These are phyloP conservation scores for Diutina ranongensis DNA, from an alignment of 1,139 yeast species.

Conservation along the genomic window DNA sequence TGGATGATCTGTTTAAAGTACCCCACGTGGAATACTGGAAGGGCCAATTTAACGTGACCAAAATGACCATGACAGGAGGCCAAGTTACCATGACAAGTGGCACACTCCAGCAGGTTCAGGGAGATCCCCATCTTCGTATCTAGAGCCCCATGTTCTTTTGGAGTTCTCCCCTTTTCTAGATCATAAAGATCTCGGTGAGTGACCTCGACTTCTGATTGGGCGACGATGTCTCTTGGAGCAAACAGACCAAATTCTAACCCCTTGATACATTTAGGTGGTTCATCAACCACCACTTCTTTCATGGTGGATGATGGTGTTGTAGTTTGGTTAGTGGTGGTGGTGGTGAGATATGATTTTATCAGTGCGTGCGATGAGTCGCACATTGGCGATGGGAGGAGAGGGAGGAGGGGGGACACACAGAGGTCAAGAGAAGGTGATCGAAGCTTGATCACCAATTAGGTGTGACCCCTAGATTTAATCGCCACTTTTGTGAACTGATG, in stretches of 20 bases:
- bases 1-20: conserved; percentile 87
- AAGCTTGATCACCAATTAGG: no score
- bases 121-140: conserved; percentile 94
- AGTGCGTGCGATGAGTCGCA: not conserved
- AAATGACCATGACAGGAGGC: conserved; percentile 98
- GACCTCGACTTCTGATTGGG: conserved; percentile 91
- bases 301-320: conserved; percentile 20
- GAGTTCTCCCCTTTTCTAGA: conserved; percentile 74
- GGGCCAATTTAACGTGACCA: conserved; percentile 84
- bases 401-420: not conserved
- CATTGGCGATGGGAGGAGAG: not conserved
- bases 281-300: conserved; percentile 71
- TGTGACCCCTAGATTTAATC: no score
- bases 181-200: conserved; percentile 87
- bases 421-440: not conserved
- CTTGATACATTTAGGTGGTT: conserved; percentile 80
- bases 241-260: conserved; percentile 91
- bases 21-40: conserved; percentile 97
- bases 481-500: no score
- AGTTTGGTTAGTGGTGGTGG: not conserved
- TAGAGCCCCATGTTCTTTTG: conserved; percentile 76
- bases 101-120: conserved; percentile 70
- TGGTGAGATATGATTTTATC: not conserved
- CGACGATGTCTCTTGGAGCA: conserved; percentile 81
- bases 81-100: conserved; percentile 83